Conservation (phyloP, 768 basidiomycete genomes). For the Terana coerulea region DNA sequence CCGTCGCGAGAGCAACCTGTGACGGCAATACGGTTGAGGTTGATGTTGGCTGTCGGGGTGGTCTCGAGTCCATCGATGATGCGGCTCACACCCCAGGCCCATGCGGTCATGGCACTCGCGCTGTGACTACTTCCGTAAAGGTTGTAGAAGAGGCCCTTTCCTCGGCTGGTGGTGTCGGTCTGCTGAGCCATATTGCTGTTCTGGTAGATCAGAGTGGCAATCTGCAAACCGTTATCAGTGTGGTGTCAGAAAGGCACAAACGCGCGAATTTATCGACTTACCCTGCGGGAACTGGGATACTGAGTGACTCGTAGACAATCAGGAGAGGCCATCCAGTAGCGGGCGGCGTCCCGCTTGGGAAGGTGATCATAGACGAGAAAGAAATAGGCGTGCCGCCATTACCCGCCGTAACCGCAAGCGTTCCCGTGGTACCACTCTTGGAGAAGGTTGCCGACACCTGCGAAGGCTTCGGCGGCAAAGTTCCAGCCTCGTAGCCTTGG, state of each 20-base stretch:
- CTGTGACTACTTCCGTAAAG: slow-evolving; percentile 45
- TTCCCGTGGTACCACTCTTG: slow-evolving; percentile 27
- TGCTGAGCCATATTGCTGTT: slow-evolving; percentile 53
- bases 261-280: slow-evolving; percentile 10
- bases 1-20: slow-evolving; percentile 60
- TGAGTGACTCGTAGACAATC: slow-evolving; percentile 47
- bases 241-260: slow-evolving; percentile 26
- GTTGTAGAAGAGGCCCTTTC: slow-evolving; percentile 53
- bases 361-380: slow-evolving; percentile 43
- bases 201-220: slow-evolving; percentile 46
- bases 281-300: slow-evolving; percentile 30
- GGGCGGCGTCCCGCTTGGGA: slow-evolving; percentile 40
- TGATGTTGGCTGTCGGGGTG: slow-evolving; percentile 43
- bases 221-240: slow-evolving; percentile 27
- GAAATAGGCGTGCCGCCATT: slow-evolving; percentile 45
- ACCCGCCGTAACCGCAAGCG: slow-evolving; percentile 45
- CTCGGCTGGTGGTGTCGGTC: slow-evolving; percentile 40
- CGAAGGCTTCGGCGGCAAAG: slow-evolving; percentile 43
- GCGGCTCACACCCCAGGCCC: slow-evolving; percentile 58
- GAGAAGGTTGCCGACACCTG: slow-evolving; percentile 42
- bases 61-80: slow-evolving; percentile 58
- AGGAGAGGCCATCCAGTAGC: slow-evolving; percentile 43
- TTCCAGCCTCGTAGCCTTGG: slow-evolving; percentile 50
- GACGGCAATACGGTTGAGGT: slow-evolving; percentile 45
- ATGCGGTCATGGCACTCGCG: slow-evolving; percentile 56